Evolutionary conservation across 2,329 filamentous ascomycete genomes (phyloP), one percentile per base, ranked within the genome.

Genomic region (Aciculosporium take): DNA sequence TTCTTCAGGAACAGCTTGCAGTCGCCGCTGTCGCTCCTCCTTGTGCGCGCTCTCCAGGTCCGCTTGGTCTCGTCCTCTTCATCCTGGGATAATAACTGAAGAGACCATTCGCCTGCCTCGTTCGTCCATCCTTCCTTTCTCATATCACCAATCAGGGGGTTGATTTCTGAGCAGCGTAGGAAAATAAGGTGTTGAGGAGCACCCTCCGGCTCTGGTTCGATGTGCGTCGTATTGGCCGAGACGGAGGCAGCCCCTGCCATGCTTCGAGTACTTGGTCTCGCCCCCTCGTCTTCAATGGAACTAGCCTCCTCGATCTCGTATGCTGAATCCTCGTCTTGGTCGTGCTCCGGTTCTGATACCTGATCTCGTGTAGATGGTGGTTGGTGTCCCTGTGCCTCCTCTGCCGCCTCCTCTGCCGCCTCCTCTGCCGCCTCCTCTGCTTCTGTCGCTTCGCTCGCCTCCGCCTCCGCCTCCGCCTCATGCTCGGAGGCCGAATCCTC

Each of bases 151-250:
- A 46, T 37, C 21, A 46, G 21, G 7, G 10, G 2, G 17, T 41
- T 42, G 4, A 39, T 10, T 15, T 37, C 34, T 10, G n/a, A 9
- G 28, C 44, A 43, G 15, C 9, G 12, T 7, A 45, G 6, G 5
- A 21, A 23, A n/a, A 17, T 17, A 2, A 17, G 42, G 9, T 13
- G 7, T 6, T 32, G 13, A 15, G 12, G 3, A 23, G 6, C 27
- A 18, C 25, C 40, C 15, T 30, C 31, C 4, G 25, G 32, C 37
- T 45, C 36, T 13, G 39, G 43, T 28, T 45, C 37, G 10, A 45
- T 40, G 12, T 45, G 42, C 13, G 2, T 18, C 36, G 42, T 45
- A 17, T 42, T 17, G 5, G 24, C 33, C 3, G 39, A 18, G 21
- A 40, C 37, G 7, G 17, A 15, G 12, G 21, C 10, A 13, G 25